Evolutionary conservation across 164 flowering plant genomes (phyloP), one percentile per base, ranked within the genome.

Genomic region (Annona squamosa): DNA sequence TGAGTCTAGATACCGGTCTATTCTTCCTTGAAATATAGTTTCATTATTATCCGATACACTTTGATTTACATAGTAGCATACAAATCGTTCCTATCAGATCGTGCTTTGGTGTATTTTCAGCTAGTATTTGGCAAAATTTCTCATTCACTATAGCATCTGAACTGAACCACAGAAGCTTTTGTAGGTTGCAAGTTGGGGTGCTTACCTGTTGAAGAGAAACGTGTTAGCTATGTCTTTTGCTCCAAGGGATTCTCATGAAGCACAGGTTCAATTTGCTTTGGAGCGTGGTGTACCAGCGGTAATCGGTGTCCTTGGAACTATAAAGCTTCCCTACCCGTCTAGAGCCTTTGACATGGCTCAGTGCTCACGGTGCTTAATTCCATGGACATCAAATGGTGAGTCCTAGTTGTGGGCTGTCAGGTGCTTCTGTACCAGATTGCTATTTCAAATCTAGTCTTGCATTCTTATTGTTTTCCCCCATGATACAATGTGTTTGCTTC

Each of bases 181-280:
- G 63, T 48, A 94, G 98, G 98, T 94, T 73, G 98, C 97, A 66
- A 91, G 97, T 80, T 94, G 96, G 98, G 97, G 97, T 72, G 98
- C 98, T 12, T 94, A 91, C 77, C 68, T 91, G 81, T 72, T 91
- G 81, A 90, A 89, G 78, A 86, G 96, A 81, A 94, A 94, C 82
- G 93, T 94, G 18, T 78, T 91, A 77, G 79, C 97, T 17, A 91
- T 93, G 93, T 93, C 98, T 46, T 93, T 93, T 85, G 97, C 98
- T 59, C 98, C 98, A 71, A 79, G 91, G 70, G 98, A 93, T 78
- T 89, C 87, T 81, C 98, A 93, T 78, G 96, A 89, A 84, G 97
- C 98, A 19, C 98, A 93, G 75, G 93, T 91, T 63, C 98, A 93
- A 73, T 93, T 93, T 85, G 96, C 98, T 68, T 76, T 94, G 81